These are phyloP conservation scores for Knufia petricola DNA, from an alignment of 2,329 filamentous ascomycete species.

Conservation along the genomic window DNA sequence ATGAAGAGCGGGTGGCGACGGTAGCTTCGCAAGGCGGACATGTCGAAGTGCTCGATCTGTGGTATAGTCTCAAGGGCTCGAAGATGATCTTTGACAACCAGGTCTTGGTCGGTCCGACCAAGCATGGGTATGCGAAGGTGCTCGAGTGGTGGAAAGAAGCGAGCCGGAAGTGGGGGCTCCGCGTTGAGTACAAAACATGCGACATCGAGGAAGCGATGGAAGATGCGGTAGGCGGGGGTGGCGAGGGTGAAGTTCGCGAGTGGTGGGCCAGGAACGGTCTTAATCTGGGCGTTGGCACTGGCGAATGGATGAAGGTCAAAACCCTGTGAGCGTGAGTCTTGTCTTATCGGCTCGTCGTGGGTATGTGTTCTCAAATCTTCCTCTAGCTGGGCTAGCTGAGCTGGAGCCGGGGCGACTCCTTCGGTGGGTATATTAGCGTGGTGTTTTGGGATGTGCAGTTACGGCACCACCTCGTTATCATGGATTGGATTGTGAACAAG, in stretches of 20 bases:
- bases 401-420: neutral
- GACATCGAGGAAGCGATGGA: constrained; percentile 93
- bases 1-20: constrained; percentile 73
- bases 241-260: constrained; percentile 61
- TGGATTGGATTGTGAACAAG: no score
- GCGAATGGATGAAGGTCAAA: constrained; percentile 81
- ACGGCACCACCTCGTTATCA: no score
- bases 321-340: constrained; percentile 56
- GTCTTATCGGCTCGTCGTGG: neutral
- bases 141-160: constrained; percentile 71
- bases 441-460: neutral
- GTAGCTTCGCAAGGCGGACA: constrained; percentile 78
- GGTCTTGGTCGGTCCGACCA: constrained; percentile 76
- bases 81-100: constrained; percentile 75
- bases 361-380: no score
- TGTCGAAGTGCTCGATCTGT: constrained; percentile 72
- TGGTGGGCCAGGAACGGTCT: constrained; percentile 87
- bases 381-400: neutral
- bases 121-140: constrained; percentile 72
- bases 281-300: constrained; percentile 70
- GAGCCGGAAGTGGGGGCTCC: constrained; percentile 52
- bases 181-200: constrained; percentile 87
- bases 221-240: constrained; percentile 61
- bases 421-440: neutral
- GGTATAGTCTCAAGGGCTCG: constrained; percentile 64